Evolutionary conservation across 768 basidiomycete species (phyloP).

Genomic region (Pleurotus ostreatus): DNA sequence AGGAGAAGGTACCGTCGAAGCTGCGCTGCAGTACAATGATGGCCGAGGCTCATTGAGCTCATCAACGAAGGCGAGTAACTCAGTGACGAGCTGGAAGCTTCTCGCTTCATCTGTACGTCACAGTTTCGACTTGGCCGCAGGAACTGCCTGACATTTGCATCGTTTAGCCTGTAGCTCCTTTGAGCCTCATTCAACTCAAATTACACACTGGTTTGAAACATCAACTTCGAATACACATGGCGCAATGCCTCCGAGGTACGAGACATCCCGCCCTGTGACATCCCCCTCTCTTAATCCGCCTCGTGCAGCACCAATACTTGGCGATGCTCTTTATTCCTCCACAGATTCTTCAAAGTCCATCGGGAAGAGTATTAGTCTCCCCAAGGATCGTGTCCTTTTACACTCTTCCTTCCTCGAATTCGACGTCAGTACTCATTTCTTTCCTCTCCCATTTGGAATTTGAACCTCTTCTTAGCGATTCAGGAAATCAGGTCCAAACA

Average conservation of each 20-base stretch:
- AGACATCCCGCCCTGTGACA: not conserved
- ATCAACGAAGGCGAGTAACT: slow-evolving; percentile 25
- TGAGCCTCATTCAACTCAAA: slow-evolving; percentile 53
- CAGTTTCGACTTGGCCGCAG: not conserved
- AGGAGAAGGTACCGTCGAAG: slow-evolving; percentile 37
- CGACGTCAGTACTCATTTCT: slow-evolving; percentile 39
- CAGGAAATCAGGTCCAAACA: slow-evolving; percentile 34
- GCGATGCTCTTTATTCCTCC: slow-evolving; percentile 50
- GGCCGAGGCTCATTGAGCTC: slow-evolving; percentile 41
- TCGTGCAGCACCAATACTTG: slow-evolving; percentile 60
- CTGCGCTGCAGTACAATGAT: slow-evolving; percentile 35
- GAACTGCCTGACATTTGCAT: slow-evolving; percentile 7
- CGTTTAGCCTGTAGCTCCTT: slow-evolving; percentile 35
- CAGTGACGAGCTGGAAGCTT: slow-evolving; percentile 55
- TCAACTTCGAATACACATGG: slow-evolving; percentile 64
- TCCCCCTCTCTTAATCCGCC: not conserved
- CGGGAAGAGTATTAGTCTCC: slow-evolving; percentile 23
- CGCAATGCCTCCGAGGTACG: slow-evolving; percentile 45
- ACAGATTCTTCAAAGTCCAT: slow-evolving; percentile 25
- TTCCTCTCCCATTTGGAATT: not conserved
- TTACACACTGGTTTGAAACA: slow-evolving; percentile 66
- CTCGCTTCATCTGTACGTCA: slow-evolving; percentile 52
- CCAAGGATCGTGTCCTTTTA: slow-evolving; percentile 49
- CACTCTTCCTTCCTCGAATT: slow-evolving; percentile 41
- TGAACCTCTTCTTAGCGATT: slow-evolving; percentile 38